Evolutionary conservation across 2,329 filamentous ascomycete genomes (phyloP), one percentile per base, ranked within the genome.

Genomic region (Neofusicoccum cordaticola): DNA sequence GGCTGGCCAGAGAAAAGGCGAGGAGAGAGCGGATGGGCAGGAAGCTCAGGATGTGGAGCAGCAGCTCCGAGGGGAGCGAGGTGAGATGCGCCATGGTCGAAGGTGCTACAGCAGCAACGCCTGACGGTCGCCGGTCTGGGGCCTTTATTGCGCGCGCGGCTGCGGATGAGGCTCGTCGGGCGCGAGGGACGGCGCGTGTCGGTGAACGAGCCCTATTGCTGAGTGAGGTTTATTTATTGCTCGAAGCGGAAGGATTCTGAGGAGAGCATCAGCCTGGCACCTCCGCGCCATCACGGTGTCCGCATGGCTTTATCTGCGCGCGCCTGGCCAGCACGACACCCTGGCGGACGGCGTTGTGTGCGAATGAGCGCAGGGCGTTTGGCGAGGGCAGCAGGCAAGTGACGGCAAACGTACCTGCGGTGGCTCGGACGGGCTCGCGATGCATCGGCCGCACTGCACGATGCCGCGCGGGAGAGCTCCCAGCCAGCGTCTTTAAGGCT

Each of bases 1-100:
- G 71, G 1, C 67, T 77, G n/a, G 74, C 75, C 51, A 70, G 67
- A 34, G 71, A 73, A 67, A 78, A 79, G 56, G 66, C 65, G 9
- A 78, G 69, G 2, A 78, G 73, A 2, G 72, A 68, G 39, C 53
- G 67, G 22, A 77, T 64, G 8, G 74, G 71, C 0, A 79, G 70
- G 37, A 70, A 68, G n/a, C 67, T 53, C 13, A 78, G 69, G 31
- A 77, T 72, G 42, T 75, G 69, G 51, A 71, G 58, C 31, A 75
- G 65, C 4, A 79, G 60, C 62, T 79, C 77, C 0, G 73, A 68
- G 9, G 77, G 76, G 6, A 77, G 68, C 3, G 51, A 60, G 48
- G 42, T 42, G 19, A 65, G 64, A 35, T 56, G 48, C 1, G 64
- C 56, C 57, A 62, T 65, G 37, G 27, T 27, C 22, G 52, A 42